A percentile compares a stretch with the other conserved stretches of the same genome.
These are phyloP conservation scores for Letharia columbiana DNA, from an alignment of 495 filamentous ascomycete species.

Conservation along the genomic window DNA sequence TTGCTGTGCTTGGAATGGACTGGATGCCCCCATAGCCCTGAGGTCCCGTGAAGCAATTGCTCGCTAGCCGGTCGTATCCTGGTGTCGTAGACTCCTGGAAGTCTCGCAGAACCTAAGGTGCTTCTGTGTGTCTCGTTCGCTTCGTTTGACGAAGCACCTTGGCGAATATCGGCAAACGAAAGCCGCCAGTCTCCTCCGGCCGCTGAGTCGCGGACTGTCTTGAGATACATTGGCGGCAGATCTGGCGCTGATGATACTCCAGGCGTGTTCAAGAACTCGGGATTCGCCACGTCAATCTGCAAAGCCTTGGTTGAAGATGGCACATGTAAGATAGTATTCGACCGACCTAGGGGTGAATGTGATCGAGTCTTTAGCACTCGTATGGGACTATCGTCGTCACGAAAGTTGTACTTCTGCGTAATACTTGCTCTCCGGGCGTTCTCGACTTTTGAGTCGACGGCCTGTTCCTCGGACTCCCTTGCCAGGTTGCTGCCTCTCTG, in stretches of 20 bases:
- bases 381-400: conserved; percentile 16
- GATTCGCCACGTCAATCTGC: not conserved
- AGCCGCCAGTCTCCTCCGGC: conserved; percentile 3
- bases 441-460: not conserved
- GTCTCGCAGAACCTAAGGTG: not conserved
- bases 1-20: conserved; percentile 3
- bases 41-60: conserved; percentile 15
- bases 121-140: conserved; percentile 1
- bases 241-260: conserved; percentile 6
- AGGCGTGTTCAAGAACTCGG: conserved; percentile 3
- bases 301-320: conserved; percentile 7
- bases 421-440: not conserved
- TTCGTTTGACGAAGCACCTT: conserved; percentile 1
- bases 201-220: conserved; percentile 4
- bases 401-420: conserved; percentile 17
- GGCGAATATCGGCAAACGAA: not conserved
- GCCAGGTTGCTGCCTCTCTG: conserved; percentile 15
- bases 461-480: conserved; percentile 8
- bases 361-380: conserved; percentile 2
- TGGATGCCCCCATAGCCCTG: conserved; percentile 3
- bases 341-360: conserved; percentile 11
- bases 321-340: conserved; percentile 9
- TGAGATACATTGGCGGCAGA: not conserved
- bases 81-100: conserved; percentile 10
- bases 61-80: conserved; percentile 15